These are phyloP conservation scores for Cucumis cinereus DNA, from an alignment of 306 rosid genomes.

Conservation along the genomic window DNA sequence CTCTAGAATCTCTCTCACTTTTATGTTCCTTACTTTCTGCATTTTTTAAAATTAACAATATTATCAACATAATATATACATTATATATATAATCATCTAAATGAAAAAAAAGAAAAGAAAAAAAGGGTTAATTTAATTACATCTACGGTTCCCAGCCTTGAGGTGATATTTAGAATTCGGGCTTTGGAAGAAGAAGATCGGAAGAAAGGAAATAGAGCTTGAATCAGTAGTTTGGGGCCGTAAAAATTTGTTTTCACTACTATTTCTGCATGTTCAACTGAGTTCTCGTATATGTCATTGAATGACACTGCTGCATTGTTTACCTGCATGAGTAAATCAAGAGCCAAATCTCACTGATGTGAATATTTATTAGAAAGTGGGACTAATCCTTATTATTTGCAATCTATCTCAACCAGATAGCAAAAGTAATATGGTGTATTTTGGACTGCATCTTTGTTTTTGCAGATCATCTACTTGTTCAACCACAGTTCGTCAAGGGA, in stretches of 20 bases:
- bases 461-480: too few species aligned
- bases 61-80: too few species aligned
- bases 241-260: conserved; percentile 61
- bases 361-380: too few species aligned
- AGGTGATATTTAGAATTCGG: conserved; percentile 68
- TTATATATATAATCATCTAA: background rate
- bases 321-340: conserved; percentile 27
- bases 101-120: too few species aligned
- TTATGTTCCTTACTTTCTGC: conserved; percentile 45
- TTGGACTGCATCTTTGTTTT: too few species aligned
- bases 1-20: conserved; percentile 20
- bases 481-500: too few species aligned
- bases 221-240: conserved; percentile 50
- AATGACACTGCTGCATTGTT: conserved; percentile 78
- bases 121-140: conserved; percentile 6
- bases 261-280: conserved; percentile 51
- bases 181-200: conserved; percentile 30
- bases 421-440: too few species aligned
- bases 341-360: too few species aligned
- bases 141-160: conserved; percentile 70
- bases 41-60: too few species aligned
- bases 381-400: too few species aligned
- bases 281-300: conserved; percentile 48
- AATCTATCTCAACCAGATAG: too few species aligned
- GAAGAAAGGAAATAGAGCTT: conserved; percentile 54